Evolutionary conservation across 805 yeast species (phyloP).

Genomic region (Teunomyces pallodes): DNA sequence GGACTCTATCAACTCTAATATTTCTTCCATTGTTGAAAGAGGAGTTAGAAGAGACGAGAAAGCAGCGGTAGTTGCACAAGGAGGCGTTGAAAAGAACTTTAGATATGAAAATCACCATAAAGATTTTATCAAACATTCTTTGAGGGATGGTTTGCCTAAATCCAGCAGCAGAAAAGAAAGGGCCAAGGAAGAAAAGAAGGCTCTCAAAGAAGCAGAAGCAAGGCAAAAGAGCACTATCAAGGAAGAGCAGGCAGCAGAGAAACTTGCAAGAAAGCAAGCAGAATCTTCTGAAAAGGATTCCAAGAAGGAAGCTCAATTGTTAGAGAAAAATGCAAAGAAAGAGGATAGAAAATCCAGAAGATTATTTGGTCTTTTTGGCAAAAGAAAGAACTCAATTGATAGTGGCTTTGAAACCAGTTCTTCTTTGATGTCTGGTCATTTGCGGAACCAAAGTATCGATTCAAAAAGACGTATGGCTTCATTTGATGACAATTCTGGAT

Average conservation of each 20-base stretch:
- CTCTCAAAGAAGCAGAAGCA: slow-evolving; percentile 10
- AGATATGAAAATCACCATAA: slow-evolving; percentile 31
- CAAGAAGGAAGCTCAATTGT: slow-evolving; percentile 4
- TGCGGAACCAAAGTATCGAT: slow-evolving; percentile 4
- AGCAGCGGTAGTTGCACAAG: slow-evolving; percentile 5
- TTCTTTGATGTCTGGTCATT: neutral
- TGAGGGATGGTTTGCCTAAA: slow-evolving; percentile 17
- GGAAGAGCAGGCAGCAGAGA: slow-evolving; percentile 8
- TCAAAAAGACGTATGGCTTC: neutral
- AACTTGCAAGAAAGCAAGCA: slow-evolving; percentile 11
- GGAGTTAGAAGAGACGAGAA: neutral
- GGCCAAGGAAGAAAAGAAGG: slow-evolving; percentile 21
- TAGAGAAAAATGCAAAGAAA: slow-evolving; percentile 2
- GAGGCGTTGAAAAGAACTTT: slow-evolving; percentile 18
- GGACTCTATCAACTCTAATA: neutral
- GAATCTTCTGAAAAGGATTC: slow-evolving; percentile 10
- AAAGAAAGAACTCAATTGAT: slow-evolving; percentile 3
- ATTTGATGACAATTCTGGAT: neutral
- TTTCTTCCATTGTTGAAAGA: neutral
- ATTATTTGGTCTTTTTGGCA: slow-evolving; percentile 6
- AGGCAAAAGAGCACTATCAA: slow-evolving; percentile 13
- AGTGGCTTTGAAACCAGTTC: neutral
- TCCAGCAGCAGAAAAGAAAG: slow-evolving; percentile 20
- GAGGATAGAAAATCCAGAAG: slow-evolving; percentile 1
- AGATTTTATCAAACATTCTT: slow-evolving; percentile 31